A percentile compares a stretch with the other conserved stretches of the same genome.
Conservation (phyloP, 1,284 basidiomycete genomes). For the Fomes fomentarius region DNA sequence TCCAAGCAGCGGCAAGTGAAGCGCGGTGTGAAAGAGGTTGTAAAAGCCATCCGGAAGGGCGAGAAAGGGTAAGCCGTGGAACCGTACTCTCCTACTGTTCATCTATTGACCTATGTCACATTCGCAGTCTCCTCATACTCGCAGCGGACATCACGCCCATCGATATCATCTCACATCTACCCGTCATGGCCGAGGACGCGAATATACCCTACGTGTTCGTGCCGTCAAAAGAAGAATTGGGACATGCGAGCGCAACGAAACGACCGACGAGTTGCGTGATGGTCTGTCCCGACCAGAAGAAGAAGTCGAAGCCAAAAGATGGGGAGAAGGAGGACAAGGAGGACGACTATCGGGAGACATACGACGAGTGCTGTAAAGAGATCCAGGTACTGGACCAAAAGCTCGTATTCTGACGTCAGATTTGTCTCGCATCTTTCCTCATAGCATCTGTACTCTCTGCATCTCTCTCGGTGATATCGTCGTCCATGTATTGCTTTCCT, state of each 20-base stretch:
- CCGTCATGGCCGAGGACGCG: constrained; percentile 93
- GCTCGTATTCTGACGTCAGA: constrained; percentile 56
- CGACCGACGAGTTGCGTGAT: constrained; percentile 98
- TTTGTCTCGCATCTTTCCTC: constrained; percentile 7
- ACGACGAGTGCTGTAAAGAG: constrained; percentile 85
- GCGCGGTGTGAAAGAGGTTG: constrained; percentile 95
- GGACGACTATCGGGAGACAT: constrained; percentile 83
- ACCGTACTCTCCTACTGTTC: background rate
- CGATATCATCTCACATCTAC: constrained; percentile 97
- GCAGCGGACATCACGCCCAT: constrained; percentile 98
- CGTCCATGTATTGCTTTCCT: constrained; percentile 20
- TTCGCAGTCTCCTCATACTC: constrained; percentile 80
- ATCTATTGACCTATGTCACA: constrained; percentile 9
- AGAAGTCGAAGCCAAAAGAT: constrained; percentile 69
- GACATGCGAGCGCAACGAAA: constrained; percentile 95
- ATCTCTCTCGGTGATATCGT: constrained; percentile 11
- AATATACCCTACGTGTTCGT: constrained; percentile 93
- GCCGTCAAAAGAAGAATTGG: constrained; percentile 91
- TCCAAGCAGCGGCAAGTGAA: constrained; percentile 93
- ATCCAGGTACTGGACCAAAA: constrained; percentile 80
- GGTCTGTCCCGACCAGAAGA: constrained; percentile 81
- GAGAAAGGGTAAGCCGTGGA: constrained; percentile 81
- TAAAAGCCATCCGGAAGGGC: constrained; percentile 94
- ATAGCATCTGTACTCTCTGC: constrained; percentile 20
- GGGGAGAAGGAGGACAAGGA: constrained; percentile 67